Conservation (phyloP, 192 early-diverging fungal species). For the Podila epicladia region DNA sequence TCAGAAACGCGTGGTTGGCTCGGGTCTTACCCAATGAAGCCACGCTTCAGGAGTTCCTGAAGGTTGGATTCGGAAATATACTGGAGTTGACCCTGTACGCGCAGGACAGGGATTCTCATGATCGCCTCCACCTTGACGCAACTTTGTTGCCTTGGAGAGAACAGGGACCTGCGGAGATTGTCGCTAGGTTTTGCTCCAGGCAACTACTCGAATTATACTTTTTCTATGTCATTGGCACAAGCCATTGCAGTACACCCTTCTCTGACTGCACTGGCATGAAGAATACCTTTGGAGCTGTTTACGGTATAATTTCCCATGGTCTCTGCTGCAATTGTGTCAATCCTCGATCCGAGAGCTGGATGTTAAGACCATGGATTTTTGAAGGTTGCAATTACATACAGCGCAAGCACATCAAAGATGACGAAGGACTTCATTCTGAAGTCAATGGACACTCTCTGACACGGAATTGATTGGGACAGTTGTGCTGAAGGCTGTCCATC, state of each 20-base stretch:
- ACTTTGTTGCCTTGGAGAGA: background rate
- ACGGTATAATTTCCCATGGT: background rate
- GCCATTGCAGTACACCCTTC: background rate
- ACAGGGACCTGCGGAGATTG: background rate
- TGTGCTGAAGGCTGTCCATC: background rate
- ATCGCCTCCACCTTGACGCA: background rate
- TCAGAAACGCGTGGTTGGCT: too few species aligned
- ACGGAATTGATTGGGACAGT: background rate
- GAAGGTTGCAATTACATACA: background rate
- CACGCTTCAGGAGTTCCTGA: background rate
- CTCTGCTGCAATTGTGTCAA: background rate
- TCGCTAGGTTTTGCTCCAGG: background rate
- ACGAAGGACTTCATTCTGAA: background rate
- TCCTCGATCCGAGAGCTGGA: background rate
- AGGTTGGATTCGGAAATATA: background rate
- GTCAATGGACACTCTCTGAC: background rate
- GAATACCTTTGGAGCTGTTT: background rate
- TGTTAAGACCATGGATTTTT: background rate
- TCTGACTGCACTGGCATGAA: background rate
- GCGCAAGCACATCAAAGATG: too few species aligned
- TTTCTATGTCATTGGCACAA: background rate
- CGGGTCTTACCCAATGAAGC: too few species aligned
- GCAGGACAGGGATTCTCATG: background rate
- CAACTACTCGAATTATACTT: background rate
- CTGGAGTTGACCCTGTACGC: background rate